phyloP scores from a whole-genome alignment of 1,139 yeast genomes.

The Yamadazyma buinensis region DNA sequence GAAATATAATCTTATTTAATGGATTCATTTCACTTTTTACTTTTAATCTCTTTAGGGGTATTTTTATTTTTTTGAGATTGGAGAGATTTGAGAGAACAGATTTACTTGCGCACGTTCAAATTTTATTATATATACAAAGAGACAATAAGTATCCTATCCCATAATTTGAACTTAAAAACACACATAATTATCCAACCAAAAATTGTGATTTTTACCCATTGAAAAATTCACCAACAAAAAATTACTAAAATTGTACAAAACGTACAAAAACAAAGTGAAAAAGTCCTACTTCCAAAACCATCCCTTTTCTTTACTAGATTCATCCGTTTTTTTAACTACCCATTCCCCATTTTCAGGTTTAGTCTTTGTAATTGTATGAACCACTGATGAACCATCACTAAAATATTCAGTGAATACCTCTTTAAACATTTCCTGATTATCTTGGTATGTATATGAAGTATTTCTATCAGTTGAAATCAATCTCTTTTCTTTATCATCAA shows the following conservation, averaged over 20 bases:
- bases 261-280: too few relatives aligned
- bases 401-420: conserved; percentile 52
- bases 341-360: conserved; percentile 36
- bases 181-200: too few relatives aligned
- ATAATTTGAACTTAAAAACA: too few relatives aligned
- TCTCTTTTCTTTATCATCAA: conserved; percentile 18
- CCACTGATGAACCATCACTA: conserved; percentile 60
- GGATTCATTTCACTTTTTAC: conserved; percentile 44
- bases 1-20: conserved; percentile 64
- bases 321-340: conserved; percentile 16
- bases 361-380: conserved; percentile 34
- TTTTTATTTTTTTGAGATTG: not conserved
- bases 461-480: conserved; percentile 51
- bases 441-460: conserved; percentile 46
- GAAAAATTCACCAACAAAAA: too few relatives aligned
- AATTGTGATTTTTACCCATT: too few relatives aligned
- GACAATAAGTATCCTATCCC: too few relatives aligned
- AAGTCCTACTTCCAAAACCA: conserved; percentile 24
- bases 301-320: conserved; percentile 15
- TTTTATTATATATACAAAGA: too few relatives aligned
- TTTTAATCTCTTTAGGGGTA: not conserved
- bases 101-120: conserved; percentile 1
- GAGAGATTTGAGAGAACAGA: not conserved
- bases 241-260: too few relatives aligned
- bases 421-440: conserved; percentile 51